Conservation (phyloP, 2,329 filamentous ascomycete species). For the Beauveria australis region DNA sequence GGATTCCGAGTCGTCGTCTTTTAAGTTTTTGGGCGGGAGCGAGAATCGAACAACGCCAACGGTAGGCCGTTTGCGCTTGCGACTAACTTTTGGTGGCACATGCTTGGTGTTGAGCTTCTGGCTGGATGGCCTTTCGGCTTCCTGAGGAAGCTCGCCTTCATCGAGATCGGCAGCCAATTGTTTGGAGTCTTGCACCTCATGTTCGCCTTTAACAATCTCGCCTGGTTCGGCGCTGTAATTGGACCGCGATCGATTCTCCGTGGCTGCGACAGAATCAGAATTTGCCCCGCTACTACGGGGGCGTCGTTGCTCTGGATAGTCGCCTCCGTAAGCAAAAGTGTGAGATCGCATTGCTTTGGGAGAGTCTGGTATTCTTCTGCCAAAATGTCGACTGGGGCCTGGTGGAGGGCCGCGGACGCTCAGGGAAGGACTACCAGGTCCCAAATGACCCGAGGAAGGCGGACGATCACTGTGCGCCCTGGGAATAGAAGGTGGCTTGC, state of each 20-base stretch:
- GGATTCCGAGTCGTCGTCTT: slow-evolving; percentile 34
- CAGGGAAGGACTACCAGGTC: slow-evolving; percentile 40
- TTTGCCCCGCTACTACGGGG: slow-evolving; percentile 48
- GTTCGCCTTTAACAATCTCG: slow-evolving; percentile 35
- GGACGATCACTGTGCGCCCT: slow-evolving; percentile 17
- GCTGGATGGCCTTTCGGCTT: slow-evolving; percentile 7
- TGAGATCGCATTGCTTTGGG: slow-evolving; percentile 43
- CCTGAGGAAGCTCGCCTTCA: slow-evolving; percentile 13
- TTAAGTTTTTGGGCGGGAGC: slow-evolving; percentile 29
- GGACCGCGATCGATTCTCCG: slow-evolving; percentile 29
- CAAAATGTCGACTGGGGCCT: slow-evolving; percentile 4
- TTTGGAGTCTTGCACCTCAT: slow-evolving; percentile 21
- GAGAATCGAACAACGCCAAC: slow-evolving; percentile 30
- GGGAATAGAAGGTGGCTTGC: slow-evolving; percentile 41
- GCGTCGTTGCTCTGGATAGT: slow-evolving; percentile 34
- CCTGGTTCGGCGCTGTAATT: slow-evolving; percentile 39
- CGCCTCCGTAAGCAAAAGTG: slow-evolving; percentile 36
- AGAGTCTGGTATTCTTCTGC: slow-evolving; percentile 44
- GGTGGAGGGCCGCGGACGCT: neutral
- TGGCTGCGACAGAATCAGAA: slow-evolving; percentile 27
- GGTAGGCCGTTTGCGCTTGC: slow-evolving; percentile 20
- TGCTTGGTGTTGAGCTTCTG: neutral
- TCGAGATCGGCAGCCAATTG: neutral
- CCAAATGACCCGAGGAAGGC: slow-evolving; percentile 11
- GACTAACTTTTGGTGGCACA: slow-evolving; percentile 11